These are phyloP conservation scores for Penicillium cataractarum DNA, from an alignment of 495 filamentous ascomycete genomes.

Conservation along the genomic window DNA sequence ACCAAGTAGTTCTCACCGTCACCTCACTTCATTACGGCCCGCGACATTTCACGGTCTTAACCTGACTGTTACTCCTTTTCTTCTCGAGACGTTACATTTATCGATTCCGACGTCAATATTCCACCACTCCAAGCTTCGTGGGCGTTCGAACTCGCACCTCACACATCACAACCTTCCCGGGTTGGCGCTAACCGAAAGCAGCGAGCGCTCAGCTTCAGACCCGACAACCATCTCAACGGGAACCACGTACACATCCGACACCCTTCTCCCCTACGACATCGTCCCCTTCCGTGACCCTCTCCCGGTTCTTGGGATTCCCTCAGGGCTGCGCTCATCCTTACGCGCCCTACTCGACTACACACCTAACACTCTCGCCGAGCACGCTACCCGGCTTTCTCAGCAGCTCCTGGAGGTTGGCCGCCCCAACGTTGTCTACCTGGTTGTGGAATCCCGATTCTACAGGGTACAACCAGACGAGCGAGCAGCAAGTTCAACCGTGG, in stretches of 20 bases:
- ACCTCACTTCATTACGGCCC: not conserved
- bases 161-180: conserved; percentile 23
- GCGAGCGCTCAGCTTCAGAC: conserved; percentile 46
- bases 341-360: conserved; percentile 29
- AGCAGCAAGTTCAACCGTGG: conserved; percentile 51
- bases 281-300: conserved; percentile 23
- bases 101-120: not conserved
- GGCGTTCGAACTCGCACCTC: conserved; percentile 11
- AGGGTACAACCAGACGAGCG: conserved; percentile 48
- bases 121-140: not conserved
- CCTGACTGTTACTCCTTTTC: not conserved
- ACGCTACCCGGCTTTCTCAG: conserved; percentile 24
- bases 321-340: conserved; percentile 31
- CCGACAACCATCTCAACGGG: conserved; percentile 36
- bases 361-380: conserved; percentile 17
- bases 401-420: conserved; percentile 30
- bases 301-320: conserved; percentile 28
- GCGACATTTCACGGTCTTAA: not conserved
- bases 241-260: conserved; percentile 27
- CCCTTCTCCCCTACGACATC: conserved; percentile 24
- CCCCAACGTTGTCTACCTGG: conserved; percentile 35
- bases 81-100: not conserved
- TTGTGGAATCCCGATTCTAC: conserved; percentile 40
- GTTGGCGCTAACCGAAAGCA: conserved; percentile 49
- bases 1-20: not conserved